These are phyloP conservation scores for Aspergillus carbonarius DNA, from an alignment of 2,329 filamentous ascomycete genomes.

Conservation along the genomic window DNA sequence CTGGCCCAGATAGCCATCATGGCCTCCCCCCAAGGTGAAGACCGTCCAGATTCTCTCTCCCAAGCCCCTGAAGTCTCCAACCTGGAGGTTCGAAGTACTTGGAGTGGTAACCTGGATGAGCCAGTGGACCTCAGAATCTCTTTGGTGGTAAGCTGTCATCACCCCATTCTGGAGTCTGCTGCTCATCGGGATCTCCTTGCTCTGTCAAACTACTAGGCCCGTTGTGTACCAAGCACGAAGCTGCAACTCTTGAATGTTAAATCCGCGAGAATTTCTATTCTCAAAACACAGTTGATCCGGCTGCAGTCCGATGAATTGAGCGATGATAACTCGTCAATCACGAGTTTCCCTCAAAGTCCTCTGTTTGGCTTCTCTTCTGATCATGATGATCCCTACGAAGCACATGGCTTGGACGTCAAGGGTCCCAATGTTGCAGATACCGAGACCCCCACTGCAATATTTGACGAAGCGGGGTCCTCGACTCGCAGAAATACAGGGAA, in stretches of 20 bases:
- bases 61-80: constrained; percentile 23
- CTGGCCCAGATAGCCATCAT: neutral
- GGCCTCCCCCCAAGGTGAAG: neutral
- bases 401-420: too few species aligned
- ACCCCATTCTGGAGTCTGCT: neutral
- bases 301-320: constrained; percentile 5
- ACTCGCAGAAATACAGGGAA: neutral
- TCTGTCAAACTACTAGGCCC: constrained; percentile 20
- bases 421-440: neutral
- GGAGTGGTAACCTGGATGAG: constrained; percentile 28
- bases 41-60: neutral
- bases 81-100: constrained; percentile 32
- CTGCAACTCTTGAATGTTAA: constrained; percentile 24
- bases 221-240: constrained; percentile 21
- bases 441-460: neutral
- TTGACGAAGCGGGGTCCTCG: neutral
- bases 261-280: constrained; percentile 10
- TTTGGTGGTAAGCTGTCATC: constrained; percentile 30
- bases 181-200: neutral
- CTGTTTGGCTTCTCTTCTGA: constrained; percentile 19
- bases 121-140: constrained; percentile 27
- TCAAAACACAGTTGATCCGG: constrained; percentile 13
- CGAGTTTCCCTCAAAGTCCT: constrained; percentile 16
- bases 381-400: neutral
- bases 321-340: constrained; percentile 4